Percentiles rank a stretch among this genome's conserved stretches.
These are phyloP conservation scores for Phoma sp. DNA, from an alignment of 2,329 filamentous ascomycete species.

Conservation along the genomic window DNA sequence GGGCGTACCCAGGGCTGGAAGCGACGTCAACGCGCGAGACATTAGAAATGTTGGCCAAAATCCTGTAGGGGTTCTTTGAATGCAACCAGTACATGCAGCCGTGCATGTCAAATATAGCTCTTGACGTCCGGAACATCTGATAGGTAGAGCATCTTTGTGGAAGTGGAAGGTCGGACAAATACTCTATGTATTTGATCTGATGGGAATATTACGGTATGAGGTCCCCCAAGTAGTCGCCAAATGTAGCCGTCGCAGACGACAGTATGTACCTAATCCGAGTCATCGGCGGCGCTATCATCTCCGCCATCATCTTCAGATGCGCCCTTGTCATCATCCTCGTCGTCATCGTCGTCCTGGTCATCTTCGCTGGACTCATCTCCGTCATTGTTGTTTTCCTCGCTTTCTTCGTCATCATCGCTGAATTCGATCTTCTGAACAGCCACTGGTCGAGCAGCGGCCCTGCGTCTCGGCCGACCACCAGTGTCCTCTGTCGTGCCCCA, in stretches of 20 bases:
- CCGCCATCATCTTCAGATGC: conserved; percentile 25
- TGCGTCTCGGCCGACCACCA: conserved; percentile 38
- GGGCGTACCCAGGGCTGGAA: too few species aligned
- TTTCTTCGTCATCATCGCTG: conserved; percentile 33
- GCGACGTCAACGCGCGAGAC: too few species aligned
- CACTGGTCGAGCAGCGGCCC: conserved; percentile 26
- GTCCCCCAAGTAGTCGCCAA: too few species aligned
- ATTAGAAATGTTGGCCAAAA: too few species aligned
- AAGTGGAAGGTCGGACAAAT: too few species aligned
- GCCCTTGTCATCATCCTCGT: conserved; percentile 29
- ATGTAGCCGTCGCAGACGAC: too few species aligned
- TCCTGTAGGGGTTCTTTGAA: too few species aligned
- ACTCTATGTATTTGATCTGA: too few species aligned
- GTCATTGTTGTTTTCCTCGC: conserved; percentile 28
- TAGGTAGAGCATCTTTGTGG: too few species aligned
- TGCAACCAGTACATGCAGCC: too few species aligned
- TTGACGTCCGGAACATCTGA: too few species aligned
- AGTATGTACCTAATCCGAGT: conserved; percentile 30
- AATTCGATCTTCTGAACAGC: conserved; percentile 32
- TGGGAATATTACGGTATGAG: background rate
- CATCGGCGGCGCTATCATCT: conserved; percentile 24
- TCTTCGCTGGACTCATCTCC: conserved; percentile 23
- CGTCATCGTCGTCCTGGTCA: conserved; percentile 19
- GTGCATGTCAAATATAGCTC: too few species aligned
- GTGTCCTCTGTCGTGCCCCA: conserved; percentile 68